These are phyloP conservation scores for Yamadazyma taylorii DNA, from an alignment of 1,139 yeast species.

Conservation along the genomic window DNA sequence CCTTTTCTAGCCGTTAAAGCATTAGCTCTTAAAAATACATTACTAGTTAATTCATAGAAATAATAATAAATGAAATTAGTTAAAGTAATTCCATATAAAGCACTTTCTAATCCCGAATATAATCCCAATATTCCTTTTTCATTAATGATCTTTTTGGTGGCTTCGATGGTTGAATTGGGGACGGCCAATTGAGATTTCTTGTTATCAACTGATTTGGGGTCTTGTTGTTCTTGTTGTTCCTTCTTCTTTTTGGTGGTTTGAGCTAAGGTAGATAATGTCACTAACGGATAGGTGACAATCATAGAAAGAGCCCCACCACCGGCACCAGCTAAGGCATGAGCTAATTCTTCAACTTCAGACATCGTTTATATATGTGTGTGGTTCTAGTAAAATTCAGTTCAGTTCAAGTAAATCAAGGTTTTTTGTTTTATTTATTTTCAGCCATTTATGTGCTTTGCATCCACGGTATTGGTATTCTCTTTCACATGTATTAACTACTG, in stretches of 20 bases:
- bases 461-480: conserved; percentile 10
- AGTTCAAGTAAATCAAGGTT: no score
- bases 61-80: conserved; percentile 90
- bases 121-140: conserved; percentile 71
- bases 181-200: conserved; percentile 17
- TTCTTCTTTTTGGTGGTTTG: conserved; percentile 56
- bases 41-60: conserved; percentile 74
- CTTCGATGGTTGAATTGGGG: conserved; percentile 25
- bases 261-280: conserved; percentile 80
- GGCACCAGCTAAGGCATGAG: conserved; percentile 92
- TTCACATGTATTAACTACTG: conserved; percentile 11
- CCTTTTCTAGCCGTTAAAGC: conserved; percentile 23
- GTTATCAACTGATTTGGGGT: conserved; percentile 14
- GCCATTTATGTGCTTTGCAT: not conserved
- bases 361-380: no score
- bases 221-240: conserved; percentile 13
- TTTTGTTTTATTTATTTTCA: not conserved
- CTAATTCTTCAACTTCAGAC: conserved; percentile 53
- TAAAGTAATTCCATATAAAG: conserved; percentile 79
- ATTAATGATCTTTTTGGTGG: conserved; percentile 48
- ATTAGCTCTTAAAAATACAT: conserved; percentile 49
- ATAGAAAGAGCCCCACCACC: conserved; percentile 89
- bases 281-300: conserved; percentile 83
- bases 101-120: conserved; percentile 86
- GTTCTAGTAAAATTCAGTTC: no score